A percentile compares a stretch with the other conserved stretches of the same genome.
Conservation (phyloP, 371 early-diverging fungal genomes). For the Thermomucor indicae-seudaticae region DNA sequence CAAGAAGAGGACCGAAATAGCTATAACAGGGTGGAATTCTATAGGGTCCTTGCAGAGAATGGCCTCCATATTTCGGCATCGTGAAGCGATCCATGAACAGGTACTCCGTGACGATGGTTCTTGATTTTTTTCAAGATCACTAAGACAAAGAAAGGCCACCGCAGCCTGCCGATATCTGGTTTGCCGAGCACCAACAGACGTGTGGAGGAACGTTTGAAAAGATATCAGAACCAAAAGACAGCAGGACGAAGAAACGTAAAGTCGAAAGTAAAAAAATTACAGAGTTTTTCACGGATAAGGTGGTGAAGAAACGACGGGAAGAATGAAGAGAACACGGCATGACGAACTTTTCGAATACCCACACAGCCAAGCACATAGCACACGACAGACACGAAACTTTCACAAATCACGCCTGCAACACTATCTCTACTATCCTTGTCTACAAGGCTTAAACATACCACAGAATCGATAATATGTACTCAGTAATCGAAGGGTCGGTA, state of each 20-base stretch:
- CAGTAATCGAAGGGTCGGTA: no score
- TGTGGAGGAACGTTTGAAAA: conserved; percentile 63
- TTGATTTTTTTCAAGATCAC: background rate
- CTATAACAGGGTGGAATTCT: background rate
- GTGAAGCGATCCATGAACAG: conserved; percentile 65
- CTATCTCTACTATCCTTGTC: no score
- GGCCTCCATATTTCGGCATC: conserved; percentile 58
- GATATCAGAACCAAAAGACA: conserved; percentile 44
- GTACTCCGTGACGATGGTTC: conserved; percentile 11
- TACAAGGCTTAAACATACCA: no score
- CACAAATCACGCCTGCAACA: no score
- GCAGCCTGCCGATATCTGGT: conserved; percentile 67
- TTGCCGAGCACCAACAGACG: conserved; percentile 42
- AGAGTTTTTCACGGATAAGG: background rate
- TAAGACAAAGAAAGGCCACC: conserved; percentile 39
- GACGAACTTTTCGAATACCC: no score
- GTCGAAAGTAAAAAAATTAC: background rate
- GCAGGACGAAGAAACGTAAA: background rate
- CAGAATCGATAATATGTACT: no score
- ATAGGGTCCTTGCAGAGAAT: conserved; percentile 51
- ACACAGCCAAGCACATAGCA: no score
- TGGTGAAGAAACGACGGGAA: no score
- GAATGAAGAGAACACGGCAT: no score
- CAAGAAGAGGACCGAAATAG: no score
- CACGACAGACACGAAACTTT: no score